Conservation (phyloP, 352 stramenopile genomes). For the Pythium volutum region DNA sequence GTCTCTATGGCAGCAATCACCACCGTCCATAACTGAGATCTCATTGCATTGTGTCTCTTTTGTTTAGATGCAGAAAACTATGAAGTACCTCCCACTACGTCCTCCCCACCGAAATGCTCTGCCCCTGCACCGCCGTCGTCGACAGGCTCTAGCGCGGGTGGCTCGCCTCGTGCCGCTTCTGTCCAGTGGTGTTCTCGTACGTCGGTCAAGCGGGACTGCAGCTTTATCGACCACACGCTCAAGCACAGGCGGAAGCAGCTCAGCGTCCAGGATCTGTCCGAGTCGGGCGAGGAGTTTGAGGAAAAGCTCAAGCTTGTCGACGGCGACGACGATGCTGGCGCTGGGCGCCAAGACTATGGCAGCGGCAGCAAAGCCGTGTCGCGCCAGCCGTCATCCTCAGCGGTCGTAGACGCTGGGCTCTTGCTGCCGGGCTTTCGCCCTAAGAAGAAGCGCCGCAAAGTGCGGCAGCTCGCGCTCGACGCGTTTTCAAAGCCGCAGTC, state of each 20-base stretch:
- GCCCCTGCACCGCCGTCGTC: not conserved
- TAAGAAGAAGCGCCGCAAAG: conserved; percentile 45
- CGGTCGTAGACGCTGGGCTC: not conserved
- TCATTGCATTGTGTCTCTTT: not conserved
- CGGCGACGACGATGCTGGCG: conserved; percentile 10
- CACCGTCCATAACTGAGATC: not conserved
- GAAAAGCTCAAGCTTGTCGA: conserved; percentile 20
- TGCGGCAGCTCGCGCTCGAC: conserved; percentile 51
- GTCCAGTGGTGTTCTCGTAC: conserved; percentile 41
- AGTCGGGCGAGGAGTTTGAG: conserved; percentile 35
- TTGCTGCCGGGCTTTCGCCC: conserved; percentile 33
- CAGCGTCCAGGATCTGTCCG: conserved; percentile 38
- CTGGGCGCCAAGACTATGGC: not conserved
- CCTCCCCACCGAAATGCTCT: not conserved
- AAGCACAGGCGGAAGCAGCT: conserved; percentile 14
- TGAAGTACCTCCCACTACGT: not conserved
- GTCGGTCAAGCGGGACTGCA: conserved; percentile 61
- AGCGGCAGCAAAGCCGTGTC: not conserved
- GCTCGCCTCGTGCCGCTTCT: conserved; percentile 3
- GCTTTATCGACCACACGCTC: conserved; percentile 41
- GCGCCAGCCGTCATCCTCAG: not conserved
- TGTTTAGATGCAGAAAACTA: conserved; percentile 2
- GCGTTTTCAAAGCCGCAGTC: conserved; percentile 38
- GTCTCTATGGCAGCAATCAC: not conserved
- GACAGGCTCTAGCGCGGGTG: not conserved